Evolutionary conservation across 2,329 filamentous ascomycete species (phyloP).

Genomic region (Diaporthe destruens): DNA sequence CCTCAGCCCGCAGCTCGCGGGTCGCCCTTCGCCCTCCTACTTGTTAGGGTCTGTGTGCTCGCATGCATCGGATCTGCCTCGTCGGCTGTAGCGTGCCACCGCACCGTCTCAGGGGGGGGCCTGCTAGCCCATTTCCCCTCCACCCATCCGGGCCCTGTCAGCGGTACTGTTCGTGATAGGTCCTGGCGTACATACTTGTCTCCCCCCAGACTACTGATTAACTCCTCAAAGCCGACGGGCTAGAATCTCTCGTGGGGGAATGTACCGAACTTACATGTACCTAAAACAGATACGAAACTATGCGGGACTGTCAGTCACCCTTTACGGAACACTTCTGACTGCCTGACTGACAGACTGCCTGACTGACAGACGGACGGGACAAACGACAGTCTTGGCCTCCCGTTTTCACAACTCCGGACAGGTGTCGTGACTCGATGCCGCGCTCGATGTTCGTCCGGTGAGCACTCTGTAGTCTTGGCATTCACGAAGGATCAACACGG

Average conservation of each 20-base stretch:
- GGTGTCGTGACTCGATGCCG: not conserved
- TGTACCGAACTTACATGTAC: too few species aligned
- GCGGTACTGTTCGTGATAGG: constrained; percentile 6
- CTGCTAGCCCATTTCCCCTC: not conserved
- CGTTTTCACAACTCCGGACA: not conserved
- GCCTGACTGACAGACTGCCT: not conserved
- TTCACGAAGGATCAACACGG: constrained; percentile 18
- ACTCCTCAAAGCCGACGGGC: not conserved
- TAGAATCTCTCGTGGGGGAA: too few species aligned
- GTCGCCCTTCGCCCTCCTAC: not conserved
- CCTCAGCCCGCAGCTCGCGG: constrained; percentile 11
- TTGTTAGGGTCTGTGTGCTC: constrained; percentile 9
- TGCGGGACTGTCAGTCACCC: constrained; percentile 14
- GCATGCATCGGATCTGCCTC: constrained; percentile 22
- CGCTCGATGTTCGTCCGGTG: constrained; percentile 20
- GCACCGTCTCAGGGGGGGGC: not conserved
- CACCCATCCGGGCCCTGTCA: not conserved
- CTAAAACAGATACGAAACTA: constrained; percentile 26
- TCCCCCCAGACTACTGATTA: not conserved
- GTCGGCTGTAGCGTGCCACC: not conserved
- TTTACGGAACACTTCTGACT: not conserved
- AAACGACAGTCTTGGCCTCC: not conserved
- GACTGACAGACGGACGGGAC: not conserved
- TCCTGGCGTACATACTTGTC: not conserved
- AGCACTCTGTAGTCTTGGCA: not conserved